phyloP scores from a whole-genome alignment of 495 filamentous ascomycete species.

The Podospora australis region DNA sequence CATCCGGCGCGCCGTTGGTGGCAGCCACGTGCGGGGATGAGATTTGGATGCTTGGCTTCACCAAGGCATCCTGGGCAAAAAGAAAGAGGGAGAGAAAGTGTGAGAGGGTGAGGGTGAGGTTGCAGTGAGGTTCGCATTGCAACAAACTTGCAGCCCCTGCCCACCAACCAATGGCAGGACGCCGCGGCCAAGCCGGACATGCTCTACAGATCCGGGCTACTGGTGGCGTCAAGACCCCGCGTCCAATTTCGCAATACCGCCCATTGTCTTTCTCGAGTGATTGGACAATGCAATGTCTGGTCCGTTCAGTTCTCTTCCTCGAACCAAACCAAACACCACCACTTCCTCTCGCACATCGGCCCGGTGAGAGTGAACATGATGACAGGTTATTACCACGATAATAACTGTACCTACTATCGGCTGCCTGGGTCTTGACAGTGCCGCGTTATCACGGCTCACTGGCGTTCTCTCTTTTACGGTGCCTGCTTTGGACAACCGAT shows the following conservation, averaged over 20 bases:
- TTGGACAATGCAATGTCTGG: no score
- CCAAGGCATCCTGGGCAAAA: no score
- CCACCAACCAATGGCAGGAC: slow-evolving; percentile 11
- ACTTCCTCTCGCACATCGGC: slow-evolving; percentile 1
- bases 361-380: not conserved
- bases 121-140: not conserved
- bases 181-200: slow-evolving; percentile 26
- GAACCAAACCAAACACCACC: no score
- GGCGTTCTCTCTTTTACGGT: no score
- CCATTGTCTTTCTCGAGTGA: no score
- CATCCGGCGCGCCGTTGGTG: slow-evolving; percentile 23
- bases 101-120: slow-evolving; percentile 7
- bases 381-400: not conserved
- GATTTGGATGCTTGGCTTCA: slow-evolving; percentile 8
- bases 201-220: slow-evolving; percentile 25
- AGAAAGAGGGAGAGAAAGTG: no score
- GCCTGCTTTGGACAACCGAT: no score
- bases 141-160: slow-evolving; percentile 3
- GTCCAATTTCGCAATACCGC: slow-evolving; percentile 10
- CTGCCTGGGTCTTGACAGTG: not conserved
- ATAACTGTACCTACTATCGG: not conserved
- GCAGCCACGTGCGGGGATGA: slow-evolving; percentile 27
- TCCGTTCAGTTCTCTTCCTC: no score
- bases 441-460: not conserved
- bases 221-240: slow-evolving; percentile 19